Evolutionary conservation across 208 protist species (phyloP), one percentile per base, ranked within the genome.

Genomic region (Leishmania aethiopica): DNA sequence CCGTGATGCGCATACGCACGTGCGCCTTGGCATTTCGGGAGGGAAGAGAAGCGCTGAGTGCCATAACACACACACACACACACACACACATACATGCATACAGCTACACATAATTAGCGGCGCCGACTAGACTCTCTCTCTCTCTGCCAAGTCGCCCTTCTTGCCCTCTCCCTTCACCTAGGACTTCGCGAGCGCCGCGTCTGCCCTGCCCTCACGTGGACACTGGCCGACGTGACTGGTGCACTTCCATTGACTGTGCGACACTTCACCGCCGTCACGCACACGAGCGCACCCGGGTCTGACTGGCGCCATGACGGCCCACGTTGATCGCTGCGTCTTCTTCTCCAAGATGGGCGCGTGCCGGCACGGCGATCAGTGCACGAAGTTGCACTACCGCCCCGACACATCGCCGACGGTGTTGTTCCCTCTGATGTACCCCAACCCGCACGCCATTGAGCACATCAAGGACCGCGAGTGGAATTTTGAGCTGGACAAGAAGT

Each of bases 291-390:
- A 47, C 35, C 17, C 59, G 28, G 35, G 25, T 62, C 37, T 62
- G 70, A 37, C 28, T 28, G 19, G 70, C 11, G 13, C 71, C 42
- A 53, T 69, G 57, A 62, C 70, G 3, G 49, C 77, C 42, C 75
- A 79, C 69, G 77, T 66, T 22, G 92, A 96, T 32, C 93, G 92
- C 53, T 98, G 96, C 76, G 75, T 94, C 51, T 99, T 99, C 91
- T 99, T 99, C 89, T 97, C 91, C 76, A 99, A 99, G 89, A 99
- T 99, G 83, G 99, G 99, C 42, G 99, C 99, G n/a, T 99, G 99
- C 92, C 95, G 99, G 13, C 98, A 99, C 87, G 99, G 99, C 25
- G 98, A 99, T 66, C 83, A 91, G 59, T 99, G 99, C 92, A 98
- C 94, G 5, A 98, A 99, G 78, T 60, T 97, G 59, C 99, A 99